These are phyloP conservation scores for Cryphonectria japonica DNA, from an alignment of 2,329 filamentous ascomycete species.

Conservation along the genomic window DNA sequence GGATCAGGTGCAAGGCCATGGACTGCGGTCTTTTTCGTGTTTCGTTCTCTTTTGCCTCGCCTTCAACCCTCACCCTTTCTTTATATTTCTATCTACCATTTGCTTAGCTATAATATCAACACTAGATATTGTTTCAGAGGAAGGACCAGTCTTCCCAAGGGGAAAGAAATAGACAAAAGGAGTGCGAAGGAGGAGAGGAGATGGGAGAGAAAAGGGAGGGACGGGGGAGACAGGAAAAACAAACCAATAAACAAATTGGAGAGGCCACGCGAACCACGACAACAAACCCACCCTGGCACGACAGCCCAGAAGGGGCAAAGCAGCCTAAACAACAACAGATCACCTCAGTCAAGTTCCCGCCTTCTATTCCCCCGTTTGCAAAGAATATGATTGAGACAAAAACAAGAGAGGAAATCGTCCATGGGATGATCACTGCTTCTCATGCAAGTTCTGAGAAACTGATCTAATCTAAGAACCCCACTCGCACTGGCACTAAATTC, in stretches of 20 bases:
- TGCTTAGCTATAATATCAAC: too few relatives aligned
- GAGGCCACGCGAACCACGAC: background rate
- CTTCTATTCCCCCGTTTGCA: background rate
- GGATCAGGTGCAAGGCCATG: background rate
- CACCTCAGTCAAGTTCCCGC: background rate
- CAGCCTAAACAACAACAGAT: too few relatives aligned
- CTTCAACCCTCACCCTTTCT: too few relatives aligned
- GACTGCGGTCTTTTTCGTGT: background rate
- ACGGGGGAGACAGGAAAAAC: background rate
- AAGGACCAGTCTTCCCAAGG: too few relatives aligned
- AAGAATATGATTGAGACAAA: background rate
- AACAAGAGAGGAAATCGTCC: background rate
- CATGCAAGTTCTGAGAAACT: background rate
- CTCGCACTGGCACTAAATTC: background rate
- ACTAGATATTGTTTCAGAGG: too few relatives aligned
- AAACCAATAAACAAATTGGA: background rate
- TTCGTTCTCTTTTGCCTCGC: too few relatives aligned
- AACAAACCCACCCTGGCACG: background rate
- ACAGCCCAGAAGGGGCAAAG: too few relatives aligned
- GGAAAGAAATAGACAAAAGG: too few relatives aligned
- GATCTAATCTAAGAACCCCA: background rate
- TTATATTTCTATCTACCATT: too few relatives aligned
- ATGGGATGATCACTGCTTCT: background rate
- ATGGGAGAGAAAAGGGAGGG: too few relatives aligned
- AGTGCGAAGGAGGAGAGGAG: too few relatives aligned